A percentile compares a stretch with the other conserved stretches of the same genome.
These are phyloP conservation scores for Globisporangium apiculatum DNA, from an alignment of 352 stramenopile species.

Conservation along the genomic window DNA sequence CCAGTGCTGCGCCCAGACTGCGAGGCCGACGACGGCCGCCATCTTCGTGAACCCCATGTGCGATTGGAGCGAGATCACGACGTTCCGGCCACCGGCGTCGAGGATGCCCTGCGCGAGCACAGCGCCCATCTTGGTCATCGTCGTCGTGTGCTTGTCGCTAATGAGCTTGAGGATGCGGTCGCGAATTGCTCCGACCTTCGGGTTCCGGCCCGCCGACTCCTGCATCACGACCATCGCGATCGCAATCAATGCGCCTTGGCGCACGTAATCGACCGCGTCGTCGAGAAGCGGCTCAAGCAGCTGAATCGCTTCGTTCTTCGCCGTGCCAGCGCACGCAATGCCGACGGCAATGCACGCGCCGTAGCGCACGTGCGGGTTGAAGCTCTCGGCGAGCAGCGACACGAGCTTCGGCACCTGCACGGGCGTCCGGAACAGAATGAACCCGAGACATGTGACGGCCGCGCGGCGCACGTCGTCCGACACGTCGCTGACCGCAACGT, in stretches of 20 bases:
- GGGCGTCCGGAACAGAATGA: slow-evolving; percentile 97
- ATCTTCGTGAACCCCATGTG: slow-evolving; percentile 98
- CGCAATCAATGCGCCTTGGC: slow-evolving; percentile 95
- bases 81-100: slow-evolving; percentile 97
- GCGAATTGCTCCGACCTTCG: slow-evolving; percentile 81
- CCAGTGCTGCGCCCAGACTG: slow-evolving; percentile 98
- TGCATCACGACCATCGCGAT: slow-evolving; percentile 99
- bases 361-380: slow-evolving; percentile 99
- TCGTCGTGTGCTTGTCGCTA: slow-evolving; percentile 97
- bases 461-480: slow-evolving; percentile 98
- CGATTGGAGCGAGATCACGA: slow-evolving; percentile 94
- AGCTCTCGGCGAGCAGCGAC: slow-evolving; percentile 96
- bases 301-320: slow-evolving; percentile 95
- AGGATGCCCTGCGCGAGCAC: slow-evolving; percentile 97
- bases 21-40: slow-evolving; percentile 93
- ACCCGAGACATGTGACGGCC: slow-evolving; percentile 95
- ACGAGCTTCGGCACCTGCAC: slow-evolving; percentile 91
- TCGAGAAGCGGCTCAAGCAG: slow-evolving; percentile 97
- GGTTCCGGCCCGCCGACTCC: slow-evolving; percentile 86
- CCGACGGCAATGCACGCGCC: slow-evolving; percentile 97
- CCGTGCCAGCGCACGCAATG: slow-evolving; percentile 96
- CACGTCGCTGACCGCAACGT: slow-evolving; percentile 98
- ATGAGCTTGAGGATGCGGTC: slow-evolving; percentile 88
- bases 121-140: slow-evolving; percentile 98
- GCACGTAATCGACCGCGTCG: slow-evolving; percentile 98